phyloP scores from a whole-genome alignment of 257 asterid species.

The Solanum tarijense region DNA sequence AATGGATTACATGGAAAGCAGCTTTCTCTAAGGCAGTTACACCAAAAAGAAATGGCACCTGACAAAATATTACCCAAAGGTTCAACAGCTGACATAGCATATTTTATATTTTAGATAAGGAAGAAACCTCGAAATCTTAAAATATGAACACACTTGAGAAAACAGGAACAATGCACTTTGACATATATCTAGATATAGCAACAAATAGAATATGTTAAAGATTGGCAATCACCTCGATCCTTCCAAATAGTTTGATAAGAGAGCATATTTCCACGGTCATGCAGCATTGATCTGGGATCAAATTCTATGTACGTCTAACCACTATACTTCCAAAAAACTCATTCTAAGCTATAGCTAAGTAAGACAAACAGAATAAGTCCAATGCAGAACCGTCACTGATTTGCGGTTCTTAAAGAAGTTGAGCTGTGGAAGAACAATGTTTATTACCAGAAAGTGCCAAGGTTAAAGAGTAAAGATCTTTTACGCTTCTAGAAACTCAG shows the following conservation, averaged over 20 bases:
- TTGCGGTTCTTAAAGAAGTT: not conserved
- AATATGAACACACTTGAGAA: not conserved
- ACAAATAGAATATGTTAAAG: not conserved
- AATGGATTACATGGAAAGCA: slow-evolving; percentile 72
- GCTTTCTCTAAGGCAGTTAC: slow-evolving; percentile 65
- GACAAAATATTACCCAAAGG: not conserved
- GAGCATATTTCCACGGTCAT: not conserved
- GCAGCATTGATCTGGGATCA: not conserved
- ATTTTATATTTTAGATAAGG: not conserved
- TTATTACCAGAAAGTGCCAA: not conserved
- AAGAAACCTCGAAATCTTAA: not conserved
- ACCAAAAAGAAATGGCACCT: slow-evolving; percentile 99
- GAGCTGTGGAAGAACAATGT: not conserved
- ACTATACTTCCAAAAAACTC: not conserved
- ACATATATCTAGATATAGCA: not conserved
- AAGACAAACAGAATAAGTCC: not conserved
- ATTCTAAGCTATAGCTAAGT: not conserved
- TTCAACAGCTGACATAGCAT: not conserved
- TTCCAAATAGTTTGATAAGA: not conserved
- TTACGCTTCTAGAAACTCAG: not conserved
- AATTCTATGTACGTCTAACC: not conserved
- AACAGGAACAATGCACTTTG: not conserved
- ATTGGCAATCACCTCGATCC: not conserved
- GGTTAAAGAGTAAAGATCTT: not conserved
- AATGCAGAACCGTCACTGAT: not conserved